Evolutionary conservation across 148 eudicot genomes (phyloP).

Genomic region (Simmondsia chinensis): DNA sequence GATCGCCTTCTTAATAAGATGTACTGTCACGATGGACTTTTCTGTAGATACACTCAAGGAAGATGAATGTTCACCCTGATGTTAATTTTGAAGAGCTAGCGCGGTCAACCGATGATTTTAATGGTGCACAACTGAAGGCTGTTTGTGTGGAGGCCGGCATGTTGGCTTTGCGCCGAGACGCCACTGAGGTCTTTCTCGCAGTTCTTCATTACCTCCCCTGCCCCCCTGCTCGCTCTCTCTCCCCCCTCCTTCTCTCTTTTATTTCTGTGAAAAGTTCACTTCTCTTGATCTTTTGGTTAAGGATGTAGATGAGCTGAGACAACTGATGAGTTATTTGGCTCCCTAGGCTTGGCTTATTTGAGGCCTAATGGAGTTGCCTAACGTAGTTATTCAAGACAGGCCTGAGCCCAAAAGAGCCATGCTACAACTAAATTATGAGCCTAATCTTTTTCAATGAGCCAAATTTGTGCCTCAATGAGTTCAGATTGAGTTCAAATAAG

Average conservation of each 20-base stretch:
- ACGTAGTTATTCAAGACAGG: too few relatives aligned
- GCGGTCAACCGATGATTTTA: constrained; percentile 90
- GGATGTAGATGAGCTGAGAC: too few relatives aligned
- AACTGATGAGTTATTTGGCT: too few relatives aligned
- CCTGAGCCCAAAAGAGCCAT: too few relatives aligned
- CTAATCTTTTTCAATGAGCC: too few relatives aligned
- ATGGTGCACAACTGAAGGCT: constrained; percentile 95
- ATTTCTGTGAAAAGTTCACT: background rate
- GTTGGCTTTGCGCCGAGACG: constrained; percentile 97
- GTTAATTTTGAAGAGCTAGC: constrained; percentile 98
- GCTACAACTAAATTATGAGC: too few relatives aligned
- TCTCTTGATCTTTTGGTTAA: background rate
- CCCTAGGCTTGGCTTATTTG: too few relatives aligned
- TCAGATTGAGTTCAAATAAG: too few relatives aligned
- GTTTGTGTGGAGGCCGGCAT: constrained; percentile 98
- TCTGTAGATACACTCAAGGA: constrained; percentile 85
- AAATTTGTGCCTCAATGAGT: too few relatives aligned
- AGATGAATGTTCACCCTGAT: constrained; percentile 98
- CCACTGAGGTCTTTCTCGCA: constrained; percentile 62
- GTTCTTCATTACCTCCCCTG: background rate
- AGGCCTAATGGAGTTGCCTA: too few relatives aligned
- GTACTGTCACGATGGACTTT: too few relatives aligned
- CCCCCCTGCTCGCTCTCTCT: background rate
- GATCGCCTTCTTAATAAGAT: too few relatives aligned
- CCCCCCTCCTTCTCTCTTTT: background rate